Conservation (phyloP, 164 flowering plant genomes). For the Buxus sempervirens region DNA sequence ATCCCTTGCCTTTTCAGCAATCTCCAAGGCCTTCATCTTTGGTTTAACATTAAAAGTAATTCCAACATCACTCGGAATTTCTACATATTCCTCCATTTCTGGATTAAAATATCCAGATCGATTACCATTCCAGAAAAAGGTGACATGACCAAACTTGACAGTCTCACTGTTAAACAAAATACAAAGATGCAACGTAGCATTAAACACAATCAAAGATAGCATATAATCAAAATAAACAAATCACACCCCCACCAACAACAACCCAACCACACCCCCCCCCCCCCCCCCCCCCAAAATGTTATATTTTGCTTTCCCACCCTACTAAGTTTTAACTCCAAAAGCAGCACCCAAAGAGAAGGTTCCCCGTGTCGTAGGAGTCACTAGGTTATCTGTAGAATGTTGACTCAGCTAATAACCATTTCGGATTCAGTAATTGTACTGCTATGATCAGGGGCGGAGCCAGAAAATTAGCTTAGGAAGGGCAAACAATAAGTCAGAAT, state of each 20-base stretch:
- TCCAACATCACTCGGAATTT: slow-evolving; percentile 92
- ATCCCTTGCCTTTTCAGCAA: slow-evolving; percentile 91
- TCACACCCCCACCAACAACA: too few relatives aligned
- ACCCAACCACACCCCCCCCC: too few relatives aligned
- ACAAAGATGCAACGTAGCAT: not conserved
- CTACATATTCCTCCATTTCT: slow-evolving; percentile 92
- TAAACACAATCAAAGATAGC: not conserved
- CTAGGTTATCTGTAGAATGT: too few relatives aligned
- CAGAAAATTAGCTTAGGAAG: too few relatives aligned
- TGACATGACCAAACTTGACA: slow-evolving; percentile 97
- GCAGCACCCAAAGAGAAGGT: not conserved
- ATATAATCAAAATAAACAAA: not conserved
- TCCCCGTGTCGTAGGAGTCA: not conserved
- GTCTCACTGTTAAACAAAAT: slow-evolving; percentile 62
- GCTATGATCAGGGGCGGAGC: too few relatives aligned
- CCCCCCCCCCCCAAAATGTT: too few relatives aligned
- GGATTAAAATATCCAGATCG: slow-evolving; percentile 85
- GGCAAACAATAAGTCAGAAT: too few relatives aligned
- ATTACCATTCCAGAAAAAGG: slow-evolving; percentile 99
- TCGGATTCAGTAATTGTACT: not conserved
- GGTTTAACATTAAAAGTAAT: slow-evolving; percentile 91
- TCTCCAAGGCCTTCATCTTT: slow-evolving; percentile 94
- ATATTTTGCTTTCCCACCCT: not conserved
- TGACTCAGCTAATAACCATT: not conserved
- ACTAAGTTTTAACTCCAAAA: not conserved